phyloP scores from a whole-genome alignment of 225 moss, liverwort and hornwort species.

The Rhytidiadelphus loreus region DNA sequence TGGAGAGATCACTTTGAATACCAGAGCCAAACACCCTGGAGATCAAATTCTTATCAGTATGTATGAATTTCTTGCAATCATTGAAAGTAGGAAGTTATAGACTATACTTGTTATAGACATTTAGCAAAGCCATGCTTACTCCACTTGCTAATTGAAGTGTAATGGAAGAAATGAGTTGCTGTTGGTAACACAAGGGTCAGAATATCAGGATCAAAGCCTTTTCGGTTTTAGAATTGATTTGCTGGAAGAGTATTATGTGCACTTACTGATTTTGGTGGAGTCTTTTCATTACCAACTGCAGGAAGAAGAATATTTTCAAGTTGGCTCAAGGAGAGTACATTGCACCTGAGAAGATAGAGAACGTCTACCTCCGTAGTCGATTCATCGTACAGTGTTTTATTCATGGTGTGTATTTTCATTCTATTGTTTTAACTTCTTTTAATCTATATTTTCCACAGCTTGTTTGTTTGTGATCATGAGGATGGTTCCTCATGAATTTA shows the following conservation, averaged over 20 bases:
- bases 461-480: not conserved
- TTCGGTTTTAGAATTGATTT: not conserved
- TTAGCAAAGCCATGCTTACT: not conserved
- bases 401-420: slow-evolving; percentile 25
- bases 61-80: not conserved
- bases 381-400: slow-evolving; percentile 82
- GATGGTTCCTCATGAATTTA: not conserved
- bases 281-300: not conserved
- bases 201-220: not conserved
- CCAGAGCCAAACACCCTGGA: not conserved
- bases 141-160: not conserved
- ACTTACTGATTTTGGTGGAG: not conserved
- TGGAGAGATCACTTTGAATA: too few relatives aligned
- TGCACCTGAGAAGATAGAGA: slow-evolving; percentile 97
- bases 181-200: not conserved
- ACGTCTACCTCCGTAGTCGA: slow-evolving; percentile 72
- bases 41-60: not conserved
- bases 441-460: not conserved
- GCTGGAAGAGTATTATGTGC: not conserved
- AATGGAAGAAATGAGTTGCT: not conserved
- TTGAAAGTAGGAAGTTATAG: not conserved
- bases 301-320: slow-evolving; percentile 98
- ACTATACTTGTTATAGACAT: not conserved
- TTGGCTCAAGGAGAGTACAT: slow-evolving; percentile 98
- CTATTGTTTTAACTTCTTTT: not conserved